Base-by-base conservation (phyloP, 1,139 yeast genomes). In the Yamadazyma atlantica region DNA sequence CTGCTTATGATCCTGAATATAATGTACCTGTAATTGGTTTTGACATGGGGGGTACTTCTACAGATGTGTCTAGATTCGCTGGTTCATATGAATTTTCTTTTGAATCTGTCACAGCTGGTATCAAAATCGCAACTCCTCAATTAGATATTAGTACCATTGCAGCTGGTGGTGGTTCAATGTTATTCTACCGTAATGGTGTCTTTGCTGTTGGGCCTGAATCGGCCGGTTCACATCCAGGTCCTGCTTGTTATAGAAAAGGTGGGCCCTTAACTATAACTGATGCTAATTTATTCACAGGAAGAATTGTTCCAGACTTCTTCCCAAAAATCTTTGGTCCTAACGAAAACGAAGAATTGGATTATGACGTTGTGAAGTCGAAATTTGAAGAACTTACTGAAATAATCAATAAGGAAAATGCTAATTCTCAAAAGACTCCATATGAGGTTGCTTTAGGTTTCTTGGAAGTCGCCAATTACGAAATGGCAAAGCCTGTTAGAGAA, bases 41-140 rank as follows among this genome's bases (percentile, higher is more conserved):
- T 46, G 82, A 76, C 54, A 76, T 76, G 81, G 82, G 82, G 18
- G 82, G 82, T 23, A 76, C 82, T 4, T 74, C 80, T 1, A 76
- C 82, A 0, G 82, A 76, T 54, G 82, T 76, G 4, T 72, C 79
- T 2, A 73, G 68, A 44, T 54, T 44, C 48, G 58, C 45, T 36
- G 80, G 81, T 7, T 54, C 61, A 12, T 61, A 64, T 32, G 80
- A 75, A 44, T 75, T 72, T 37, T 69, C 72, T n/a, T 75, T 75
- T 48, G 80, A 76, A 47, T 72, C 77, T 11, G 60, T 72, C 8
- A 74, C 77, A 3, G 81, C 81, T 9, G 78, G 78, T 22, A 75
- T 76, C 26, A 70, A 75, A 10, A 69, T 76, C 37, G 79, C 76
- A 38, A 73, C 78, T 18, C 82, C 82, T 4, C 82, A 76, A 51